Base-by-base conservation (phyloP, 2,329 filamentous ascomycete species). In the Pseudocercospora fuligena region DNA sequence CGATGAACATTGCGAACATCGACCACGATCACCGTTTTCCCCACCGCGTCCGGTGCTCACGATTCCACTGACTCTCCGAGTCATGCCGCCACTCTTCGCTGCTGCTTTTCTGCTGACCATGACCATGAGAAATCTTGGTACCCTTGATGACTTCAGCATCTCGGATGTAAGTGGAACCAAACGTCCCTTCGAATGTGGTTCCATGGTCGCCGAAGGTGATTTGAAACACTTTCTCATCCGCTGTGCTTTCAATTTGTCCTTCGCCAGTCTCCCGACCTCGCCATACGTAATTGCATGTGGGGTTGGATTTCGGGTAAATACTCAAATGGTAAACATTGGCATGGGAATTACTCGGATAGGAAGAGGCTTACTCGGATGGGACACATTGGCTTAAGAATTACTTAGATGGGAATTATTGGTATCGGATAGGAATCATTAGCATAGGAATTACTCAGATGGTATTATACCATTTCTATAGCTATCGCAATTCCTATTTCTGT, bases 251-350 rank as follows among this genome's bases (percentile, higher is more conserved):
- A 14, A 65, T 69, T 36, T 62, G 29, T 9, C 46, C 21, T 53
- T 67, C 67, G 7, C 65, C 67, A 5, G 65, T 65, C 59, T 69
- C 67, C 1, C 67, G 65, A 27, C 67, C 62, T 12, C 67, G 54
- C 53, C 63, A 67, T 8, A 65, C 43, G 49, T 67, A 67, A 4
- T 63, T 29, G 31, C 67, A 64, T 19, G n/a, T 23, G 2, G 59
- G 46, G 36, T 54, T 56, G 8, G 46, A 25, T 9, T 40, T 61
- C n/a, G n/a, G n/a, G n/a, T n/a, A n/a, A n/a, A n/a, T n/a, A n/a
- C n/a, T n/a, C n/a, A n/a, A n/a, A n/a, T n/a, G n/a, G n/a, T n/a
- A n/a, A n/a, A n/a, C n/a, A n/a, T n/a, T n/a, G n/a, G n/a, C n/a
- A n/a, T n/a, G n/a, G n/a, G n/a, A n/a, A n/a, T n/a, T n/a, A n/a